Percentiles rank a stretch among this genome's conserved stretches.
These are phyloP conservation scores for Triticum dicoccoides DNA, from an alignment of 176 grass and related monocot species.

Conservation along the genomic window DNA sequence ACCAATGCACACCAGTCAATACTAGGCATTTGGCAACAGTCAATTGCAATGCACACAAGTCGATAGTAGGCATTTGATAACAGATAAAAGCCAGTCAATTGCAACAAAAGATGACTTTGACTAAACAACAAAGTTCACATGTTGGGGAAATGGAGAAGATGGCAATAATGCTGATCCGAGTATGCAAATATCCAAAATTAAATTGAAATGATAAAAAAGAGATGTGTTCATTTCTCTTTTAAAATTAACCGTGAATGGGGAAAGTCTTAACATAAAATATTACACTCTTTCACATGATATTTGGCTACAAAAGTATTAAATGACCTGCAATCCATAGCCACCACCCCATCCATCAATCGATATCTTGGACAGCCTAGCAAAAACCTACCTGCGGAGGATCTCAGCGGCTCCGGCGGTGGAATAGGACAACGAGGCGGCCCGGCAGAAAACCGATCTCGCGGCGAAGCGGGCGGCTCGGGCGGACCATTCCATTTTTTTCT, in stretches of 20 bases:
- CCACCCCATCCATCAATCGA: no score
- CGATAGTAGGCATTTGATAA: not conserved
- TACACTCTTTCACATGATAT: not conserved
- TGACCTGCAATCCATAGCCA: no score
- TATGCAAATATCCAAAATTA: not conserved
- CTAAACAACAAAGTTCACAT: not conserved
- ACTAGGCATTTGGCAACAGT: not conserved
- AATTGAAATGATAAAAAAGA: not conserved
- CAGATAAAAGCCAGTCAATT: not conserved
- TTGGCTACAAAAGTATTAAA: not conserved
- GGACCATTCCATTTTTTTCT: no score
- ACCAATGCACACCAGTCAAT: not conserved
- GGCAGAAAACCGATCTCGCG: no score
- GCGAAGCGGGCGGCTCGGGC: no score
- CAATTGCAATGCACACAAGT: not conserved
- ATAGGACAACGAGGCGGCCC: no score
- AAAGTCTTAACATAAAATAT: constrained; percentile 5
- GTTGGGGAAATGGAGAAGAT: not conserved
- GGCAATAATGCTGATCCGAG: not conserved
- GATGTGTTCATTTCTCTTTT: not conserved
- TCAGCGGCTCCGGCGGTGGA: no score
- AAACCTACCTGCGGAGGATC: no score
- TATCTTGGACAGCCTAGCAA: no score
- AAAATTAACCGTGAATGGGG: not conserved
- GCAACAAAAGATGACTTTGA: not conserved